Base-by-base conservation (phyloP, 805 yeast species). In the Pichia gijzeniarum region DNA sequence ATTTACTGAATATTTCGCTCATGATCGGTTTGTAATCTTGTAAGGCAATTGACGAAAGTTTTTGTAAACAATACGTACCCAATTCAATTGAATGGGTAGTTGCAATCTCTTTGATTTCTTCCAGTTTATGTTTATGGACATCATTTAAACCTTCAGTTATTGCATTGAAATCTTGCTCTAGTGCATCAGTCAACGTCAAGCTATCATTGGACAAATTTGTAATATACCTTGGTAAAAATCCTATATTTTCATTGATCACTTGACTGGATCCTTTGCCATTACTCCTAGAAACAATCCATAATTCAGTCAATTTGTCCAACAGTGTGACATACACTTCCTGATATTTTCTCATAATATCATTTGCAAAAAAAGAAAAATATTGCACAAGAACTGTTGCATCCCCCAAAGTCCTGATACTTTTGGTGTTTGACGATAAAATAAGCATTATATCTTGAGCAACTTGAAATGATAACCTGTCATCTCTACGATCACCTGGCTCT, bases 401-500 rank as follows among this genome's bases (percentile, higher is more conserved):
- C 8, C 60, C 59, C n/a, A 64, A 55, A 32, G 73, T 73, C 45
- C 72, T 61, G 12, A 70, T 64, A n/a, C 61, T 51, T 53, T 70
- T 52, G 13, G 61, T 39, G 39, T 58, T 58, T n/a, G 63, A 58
- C 17, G 51, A 47, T 37, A 61, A 50, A 13, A 59, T 57, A 20
- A 52, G 54, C 33, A 58, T 52, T 12, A 61, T 45, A 20, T 44
- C 48, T 40, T 53, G 60, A 1, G 65, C 62, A 33, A 56, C 55
- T 43, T 60, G 63, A 31, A 60, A 49, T n/a, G 63, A 63, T 31
- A 61, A 47, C 35, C 49, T 47, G 34, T 48, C 62, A 18, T 53
- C 53, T 7, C 52, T 44, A 8, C 54, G 48, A 38, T 60, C 64
- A n/a, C 59, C 51, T 7, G 97, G 97, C 7, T 95, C 89, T 7